These are phyloP conservation scores for Eucalyptus polybractea DNA, from an alignment of 345 rosid species.

Conservation along the genomic window DNA sequence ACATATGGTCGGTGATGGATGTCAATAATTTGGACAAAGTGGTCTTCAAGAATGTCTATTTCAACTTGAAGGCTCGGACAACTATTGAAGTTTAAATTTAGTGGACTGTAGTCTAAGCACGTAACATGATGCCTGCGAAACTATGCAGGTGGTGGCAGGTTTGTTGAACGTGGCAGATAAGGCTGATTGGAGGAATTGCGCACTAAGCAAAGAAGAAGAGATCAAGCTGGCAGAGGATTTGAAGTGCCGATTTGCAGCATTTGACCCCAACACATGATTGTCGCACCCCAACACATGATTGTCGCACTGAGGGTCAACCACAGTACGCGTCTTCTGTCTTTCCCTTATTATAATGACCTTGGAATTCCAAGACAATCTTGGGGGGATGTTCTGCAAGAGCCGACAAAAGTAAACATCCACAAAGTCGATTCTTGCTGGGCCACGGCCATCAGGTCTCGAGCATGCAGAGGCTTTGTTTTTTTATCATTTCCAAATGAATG, in stretches of 20 bases:
- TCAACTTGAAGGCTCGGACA: neutral
- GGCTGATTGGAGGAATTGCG: slow-evolving; percentile 85
- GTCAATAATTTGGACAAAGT: neutral
- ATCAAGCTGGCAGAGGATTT: slow-evolving; percentile 41
- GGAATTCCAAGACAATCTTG: neutral
- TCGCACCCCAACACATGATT: slow-evolving; percentile 17
- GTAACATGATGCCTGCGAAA: neutral
- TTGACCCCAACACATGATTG: slow-evolving; percentile 39
- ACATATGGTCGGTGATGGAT: neutral
- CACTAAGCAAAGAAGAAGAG: slow-evolving; percentile 66
- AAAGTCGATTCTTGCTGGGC: neutral
- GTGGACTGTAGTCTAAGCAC: neutral
- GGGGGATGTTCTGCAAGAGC: neutral
- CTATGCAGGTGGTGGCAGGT: slow-evolving; percentile 77
- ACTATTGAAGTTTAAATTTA: neutral
- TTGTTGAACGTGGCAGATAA: slow-evolving; percentile 65
- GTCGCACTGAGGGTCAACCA: neutral
- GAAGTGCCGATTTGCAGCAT: slow-evolving; percentile 51
- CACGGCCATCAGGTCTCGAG: neutral
- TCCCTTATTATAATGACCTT: neutral
- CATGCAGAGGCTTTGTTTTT: neutral
- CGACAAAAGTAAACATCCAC: neutral
- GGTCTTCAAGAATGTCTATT: neutral
- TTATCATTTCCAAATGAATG: neutral
- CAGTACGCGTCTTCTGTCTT: neutral